A percentile compares a stretch with the other conserved stretches of the same genome.
Conservation (phyloP, 2,329 filamentous ascomycete genomes). For the Pezicula radicicola region DNA sequence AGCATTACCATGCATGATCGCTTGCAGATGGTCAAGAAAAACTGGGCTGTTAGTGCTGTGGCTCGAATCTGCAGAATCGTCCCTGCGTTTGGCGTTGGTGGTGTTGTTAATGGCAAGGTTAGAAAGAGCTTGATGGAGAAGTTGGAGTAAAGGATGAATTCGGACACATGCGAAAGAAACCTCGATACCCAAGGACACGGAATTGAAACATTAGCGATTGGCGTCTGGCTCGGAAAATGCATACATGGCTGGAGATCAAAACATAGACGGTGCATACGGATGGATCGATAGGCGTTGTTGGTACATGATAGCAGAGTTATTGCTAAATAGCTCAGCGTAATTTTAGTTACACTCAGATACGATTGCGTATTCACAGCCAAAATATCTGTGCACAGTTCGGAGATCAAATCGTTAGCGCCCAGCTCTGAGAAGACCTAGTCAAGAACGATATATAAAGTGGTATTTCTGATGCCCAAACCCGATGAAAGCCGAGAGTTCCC, state of each 20-base stretch:
- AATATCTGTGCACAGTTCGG: too few relatives aligned
- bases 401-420: neutral
- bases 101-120: constrained; percentile 77
- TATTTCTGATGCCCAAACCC: neutral
- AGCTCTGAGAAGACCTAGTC: neutral
- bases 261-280: neutral
- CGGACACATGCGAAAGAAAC: neutral
- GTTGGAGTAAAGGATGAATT: constrained; percentile 36
- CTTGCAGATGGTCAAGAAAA: constrained; percentile 63
- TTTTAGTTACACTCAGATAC: too few relatives aligned
- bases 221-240: neutral
- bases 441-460: neutral
- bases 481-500: neutral
- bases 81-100: constrained; percentile 84
- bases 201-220: neutral
- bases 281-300: neutral
- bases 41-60: constrained; percentile 71
- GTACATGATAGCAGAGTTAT: too few relatives aligned
- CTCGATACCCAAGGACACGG: neutral
- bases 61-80: constrained; percentile 83
- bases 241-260: neutral
- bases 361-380: too few relatives aligned
- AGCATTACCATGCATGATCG: constrained; percentile 53
- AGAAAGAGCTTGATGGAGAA: constrained; percentile 64
- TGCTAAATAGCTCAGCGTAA: too few relatives aligned